Conservation (phyloP, 2,329 filamentous ascomycete species). For the Endocalyx cinctus region DNA sequence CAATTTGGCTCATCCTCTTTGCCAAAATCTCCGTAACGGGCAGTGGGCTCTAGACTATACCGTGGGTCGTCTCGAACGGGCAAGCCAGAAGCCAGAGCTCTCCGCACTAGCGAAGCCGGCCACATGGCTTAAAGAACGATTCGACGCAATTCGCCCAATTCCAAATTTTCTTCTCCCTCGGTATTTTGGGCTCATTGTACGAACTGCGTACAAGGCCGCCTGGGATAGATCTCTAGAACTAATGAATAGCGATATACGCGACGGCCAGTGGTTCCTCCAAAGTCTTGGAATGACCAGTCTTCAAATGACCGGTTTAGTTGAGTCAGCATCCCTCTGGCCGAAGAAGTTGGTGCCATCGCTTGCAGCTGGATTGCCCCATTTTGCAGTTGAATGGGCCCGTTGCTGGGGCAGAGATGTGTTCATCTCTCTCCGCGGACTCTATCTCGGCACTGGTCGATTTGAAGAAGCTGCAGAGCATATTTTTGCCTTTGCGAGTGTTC, state of each 20-base stretch:
- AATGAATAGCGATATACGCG: constrained; percentile 70
- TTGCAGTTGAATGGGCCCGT: constrained; percentile 87
- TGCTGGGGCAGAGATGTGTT: constrained; percentile 98
- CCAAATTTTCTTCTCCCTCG: constrained; percentile 87
- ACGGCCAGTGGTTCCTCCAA: constrained; percentile 85
- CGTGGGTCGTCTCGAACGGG: constrained; percentile 69
- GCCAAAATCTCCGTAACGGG: constrained; percentile 85
- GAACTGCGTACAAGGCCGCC: constrained; percentile 81
- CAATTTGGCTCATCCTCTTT: constrained; percentile 87
- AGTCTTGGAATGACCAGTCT: constrained; percentile 86
- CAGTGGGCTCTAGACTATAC: constrained; percentile 93
- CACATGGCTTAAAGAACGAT: constrained; percentile 76
- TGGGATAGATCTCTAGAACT: constrained; percentile 73
- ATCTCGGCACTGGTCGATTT: constrained; percentile 83
- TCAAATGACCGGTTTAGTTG: constrained; percentile 84
- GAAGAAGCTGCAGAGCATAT: constrained; percentile 92
- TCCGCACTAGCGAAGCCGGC: constrained; percentile 60
- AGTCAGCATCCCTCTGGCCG: constrained; percentile 87
- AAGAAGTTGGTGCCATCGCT: constrained; percentile 78
- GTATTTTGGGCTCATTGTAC: constrained; percentile 86
- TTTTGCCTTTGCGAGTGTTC: constrained; percentile 85
- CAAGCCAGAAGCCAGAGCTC: constrained; percentile 60
- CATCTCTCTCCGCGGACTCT: constrained; percentile 89
- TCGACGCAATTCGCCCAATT: constrained; percentile 77
- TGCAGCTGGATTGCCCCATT: constrained; percentile 90